Conservation (phyloP, 768 basidiomycete genomes). For the Amanita muscaria region DNA sequence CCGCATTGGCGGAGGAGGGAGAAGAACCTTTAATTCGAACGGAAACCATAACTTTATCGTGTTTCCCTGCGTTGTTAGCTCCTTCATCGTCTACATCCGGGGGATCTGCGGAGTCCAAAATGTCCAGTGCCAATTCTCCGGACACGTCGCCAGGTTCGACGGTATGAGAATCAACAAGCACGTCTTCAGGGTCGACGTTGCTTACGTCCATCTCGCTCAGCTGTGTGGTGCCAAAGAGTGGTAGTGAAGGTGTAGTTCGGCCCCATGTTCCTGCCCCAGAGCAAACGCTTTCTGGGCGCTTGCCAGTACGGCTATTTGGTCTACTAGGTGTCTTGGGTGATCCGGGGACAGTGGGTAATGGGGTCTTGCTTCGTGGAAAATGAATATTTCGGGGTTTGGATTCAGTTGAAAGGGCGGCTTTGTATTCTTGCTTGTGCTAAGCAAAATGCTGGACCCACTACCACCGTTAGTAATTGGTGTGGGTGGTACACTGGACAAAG, state of each 20-base stretch:
- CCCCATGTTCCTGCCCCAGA: constrained; percentile 35
- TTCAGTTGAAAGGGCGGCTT: constrained; percentile 47
- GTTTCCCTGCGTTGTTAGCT: constrained; percentile 62
- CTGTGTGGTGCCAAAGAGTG: constrained; percentile 28
- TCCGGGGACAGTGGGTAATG: constrained; percentile 40
- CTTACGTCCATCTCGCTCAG: constrained; percentile 70
- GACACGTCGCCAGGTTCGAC: constrained; percentile 64
- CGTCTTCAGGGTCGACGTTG: constrained; percentile 66
- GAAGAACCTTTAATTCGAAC: constrained; percentile 61
- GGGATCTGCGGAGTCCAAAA: constrained; percentile 7
- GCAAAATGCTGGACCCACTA: background rate
- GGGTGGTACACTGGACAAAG: background rate
- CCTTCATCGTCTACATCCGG: too few species aligned
- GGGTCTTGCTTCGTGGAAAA: constrained; percentile 16
- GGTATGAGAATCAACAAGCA: constrained; percentile 64
- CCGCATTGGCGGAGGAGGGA: too few species aligned
- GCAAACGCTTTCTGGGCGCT: constrained; percentile 5
- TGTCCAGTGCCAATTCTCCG: constrained; percentile 52
- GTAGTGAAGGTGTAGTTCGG: too few species aligned
- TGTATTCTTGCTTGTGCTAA: constrained; percentile 53
- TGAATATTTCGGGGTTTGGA: constrained; percentile 16
- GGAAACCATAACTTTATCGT: constrained; percentile 84
- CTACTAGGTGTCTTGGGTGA: constrained; percentile 51
- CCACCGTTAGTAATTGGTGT: constrained; percentile 2
- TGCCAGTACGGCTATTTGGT: constrained; percentile 19